Conservation (phyloP, 306 rosid genomes). For the Phaseolus lunatus region DNA sequence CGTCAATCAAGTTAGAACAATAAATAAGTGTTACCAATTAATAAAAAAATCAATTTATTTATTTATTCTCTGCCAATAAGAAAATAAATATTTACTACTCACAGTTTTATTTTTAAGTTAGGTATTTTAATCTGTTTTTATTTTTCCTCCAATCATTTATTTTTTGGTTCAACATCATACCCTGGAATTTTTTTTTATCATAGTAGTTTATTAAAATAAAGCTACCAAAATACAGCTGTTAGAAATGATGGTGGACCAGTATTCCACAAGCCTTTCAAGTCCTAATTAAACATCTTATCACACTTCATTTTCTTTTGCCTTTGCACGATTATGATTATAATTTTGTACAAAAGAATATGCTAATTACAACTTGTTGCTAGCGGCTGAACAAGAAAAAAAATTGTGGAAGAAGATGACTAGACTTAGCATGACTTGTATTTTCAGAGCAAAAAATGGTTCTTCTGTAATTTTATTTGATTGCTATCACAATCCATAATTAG, state of each 20-base stretch:
- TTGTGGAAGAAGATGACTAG: background rate
- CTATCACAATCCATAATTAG: conserved; percentile 27
- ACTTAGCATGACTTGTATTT: conserved; percentile 19
- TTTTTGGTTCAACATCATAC: background rate
- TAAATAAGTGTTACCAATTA: no score
- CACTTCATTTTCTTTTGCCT: conserved; percentile 30
- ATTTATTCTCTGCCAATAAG: no score
- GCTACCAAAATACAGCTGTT: conserved; percentile 7
- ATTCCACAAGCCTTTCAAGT: background rate
- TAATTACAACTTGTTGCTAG: conserved; percentile 8
- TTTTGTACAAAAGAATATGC: background rate
- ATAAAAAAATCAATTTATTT: no score
- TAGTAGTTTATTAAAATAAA: background rate
- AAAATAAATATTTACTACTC: no score
- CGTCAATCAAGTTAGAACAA: no score
- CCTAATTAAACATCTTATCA: conserved; percentile 34
- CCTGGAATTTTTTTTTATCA: background rate
- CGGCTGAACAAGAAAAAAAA: background rate
- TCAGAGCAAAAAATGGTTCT: background rate
- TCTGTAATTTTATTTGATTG: background rate
- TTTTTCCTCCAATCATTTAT: background rate
- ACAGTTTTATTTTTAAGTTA: background rate
- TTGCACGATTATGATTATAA: background rate
- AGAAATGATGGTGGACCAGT: conserved; percentile 23
- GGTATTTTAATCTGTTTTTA: background rate